These are phyloP conservation scores for Talaromyces pinophilus DNA, from an alignment of 2,329 filamentous ascomycete species.

Conservation along the genomic window DNA sequence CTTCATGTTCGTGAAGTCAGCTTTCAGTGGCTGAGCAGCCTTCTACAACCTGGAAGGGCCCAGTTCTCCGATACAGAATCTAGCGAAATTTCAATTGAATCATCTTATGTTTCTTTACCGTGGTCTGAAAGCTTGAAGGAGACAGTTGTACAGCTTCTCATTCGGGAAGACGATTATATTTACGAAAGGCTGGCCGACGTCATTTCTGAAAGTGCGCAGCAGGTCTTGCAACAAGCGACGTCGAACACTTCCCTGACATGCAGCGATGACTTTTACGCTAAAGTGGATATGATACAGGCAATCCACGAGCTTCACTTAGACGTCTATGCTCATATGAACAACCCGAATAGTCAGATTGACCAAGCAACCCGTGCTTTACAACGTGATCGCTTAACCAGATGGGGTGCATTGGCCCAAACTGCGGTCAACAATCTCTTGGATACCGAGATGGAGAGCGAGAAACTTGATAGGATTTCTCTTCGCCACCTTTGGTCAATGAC, in stretches of 20 bases:
- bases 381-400: conserved; percentile 61
- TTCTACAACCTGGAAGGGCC: conserved; percentile 47
- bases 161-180: conserved; percentile 57
- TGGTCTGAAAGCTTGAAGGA: conserved; percentile 61
- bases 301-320: conserved; percentile 70
- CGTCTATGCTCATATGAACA: conserved; percentile 63
- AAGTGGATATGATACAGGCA: conserved; percentile 58
- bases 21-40: conserved; percentile 55
- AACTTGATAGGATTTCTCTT: conserved; percentile 51
- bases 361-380: conserved; percentile 54
- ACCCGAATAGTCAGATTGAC: conserved; percentile 59
- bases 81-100: conserved; percentile 29
- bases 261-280: conserved; percentile 35
- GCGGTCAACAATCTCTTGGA: conserved; percentile 50
- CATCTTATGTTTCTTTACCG: conserved; percentile 55
- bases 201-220: conserved; percentile 33
- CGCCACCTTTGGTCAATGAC: conserved; percentile 68
- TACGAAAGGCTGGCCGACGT: conserved; percentile 45
- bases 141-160: conserved; percentile 54
- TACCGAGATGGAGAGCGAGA: conserved; percentile 31
- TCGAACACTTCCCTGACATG: conserved; percentile 31
- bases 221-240: conserved; percentile 29
- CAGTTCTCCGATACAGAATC: conserved; percentile 25
- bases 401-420: conserved; percentile 60
- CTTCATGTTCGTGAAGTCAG: conserved; percentile 54